These are phyloP conservation scores for Earliella scabrosa DNA, from an alignment of 1,284 basidiomycete genomes.

Conservation along the genomic window DNA sequence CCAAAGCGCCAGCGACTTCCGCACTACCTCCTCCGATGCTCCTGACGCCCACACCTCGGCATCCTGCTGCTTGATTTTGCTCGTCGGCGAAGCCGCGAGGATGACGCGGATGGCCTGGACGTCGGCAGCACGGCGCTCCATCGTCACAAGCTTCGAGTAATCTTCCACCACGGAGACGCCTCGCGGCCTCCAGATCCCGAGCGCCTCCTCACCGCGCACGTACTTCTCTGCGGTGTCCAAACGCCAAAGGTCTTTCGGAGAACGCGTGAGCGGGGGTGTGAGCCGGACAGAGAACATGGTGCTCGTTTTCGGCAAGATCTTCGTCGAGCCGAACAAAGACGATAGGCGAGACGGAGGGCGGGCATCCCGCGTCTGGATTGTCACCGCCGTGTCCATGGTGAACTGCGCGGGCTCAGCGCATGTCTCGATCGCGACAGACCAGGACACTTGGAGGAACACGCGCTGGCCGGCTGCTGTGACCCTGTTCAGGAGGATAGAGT, in stretches of 20 bases:
- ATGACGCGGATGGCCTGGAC: conserved; percentile 89
- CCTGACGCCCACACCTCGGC: conserved; percentile 66
- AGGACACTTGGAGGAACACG: conserved; percentile 78
- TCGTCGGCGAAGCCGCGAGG: conserved; percentile 56
- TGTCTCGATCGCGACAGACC: conserved; percentile 82
- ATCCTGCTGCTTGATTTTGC: conserved; percentile 52
- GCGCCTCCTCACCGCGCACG: conserved; percentile 87
- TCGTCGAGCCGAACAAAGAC: conserved; percentile 76
- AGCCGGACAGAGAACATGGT: conserved; percentile 83
- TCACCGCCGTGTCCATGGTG: conserved; percentile 84
- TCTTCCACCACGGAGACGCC: conserved; percentile 90
- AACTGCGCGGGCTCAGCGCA: conserved; percentile 87
- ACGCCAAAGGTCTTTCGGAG: conserved; percentile 90
- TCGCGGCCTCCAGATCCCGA: conserved; percentile 86
- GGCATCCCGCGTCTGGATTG: conserved; percentile 87
- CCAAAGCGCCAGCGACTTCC: conserved; percentile 78
- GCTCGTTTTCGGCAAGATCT: conserved; percentile 76
- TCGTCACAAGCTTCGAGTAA: conserved; percentile 70
- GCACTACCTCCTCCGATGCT: conserved; percentile 64
- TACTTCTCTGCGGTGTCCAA: conserved; percentile 94
- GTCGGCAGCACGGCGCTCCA: conserved; percentile 80
- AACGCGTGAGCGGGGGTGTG: conserved; percentile 85
- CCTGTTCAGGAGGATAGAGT: conserved; percentile 85
- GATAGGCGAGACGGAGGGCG: conserved; percentile 81
- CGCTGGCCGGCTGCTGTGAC: conserved; percentile 82